Percentiles rank a stretch among this genome's conserved stretches.
These are phyloP conservation scores for Ustilago hordei DNA, from an alignment of 1,284 basidiomycete species.

Conservation along the genomic window DNA sequence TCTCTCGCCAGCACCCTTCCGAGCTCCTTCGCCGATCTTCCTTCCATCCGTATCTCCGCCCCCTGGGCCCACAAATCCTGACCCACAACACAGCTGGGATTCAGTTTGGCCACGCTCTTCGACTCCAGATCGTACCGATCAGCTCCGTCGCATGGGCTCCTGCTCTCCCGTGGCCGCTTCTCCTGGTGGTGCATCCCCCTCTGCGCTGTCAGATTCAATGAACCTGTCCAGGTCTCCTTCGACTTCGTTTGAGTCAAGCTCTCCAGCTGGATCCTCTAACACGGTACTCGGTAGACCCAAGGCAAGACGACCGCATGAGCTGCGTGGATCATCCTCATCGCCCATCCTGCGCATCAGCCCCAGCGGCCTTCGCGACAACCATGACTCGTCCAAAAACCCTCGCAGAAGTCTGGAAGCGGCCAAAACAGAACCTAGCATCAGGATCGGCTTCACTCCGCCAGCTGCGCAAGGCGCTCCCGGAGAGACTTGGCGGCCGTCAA, in stretches of 20 bases:
- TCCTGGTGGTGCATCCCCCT: constrained; percentile 35
- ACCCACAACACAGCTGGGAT: constrained; percentile 57
- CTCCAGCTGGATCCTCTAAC: constrained; percentile 22
- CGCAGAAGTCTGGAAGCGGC: constrained; percentile 39
- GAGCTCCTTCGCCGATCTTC: constrained; percentile 47
- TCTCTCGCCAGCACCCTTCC: constrained; percentile 27
- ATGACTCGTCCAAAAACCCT: constrained; percentile 27
- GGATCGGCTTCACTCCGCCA: constrained; percentile 37
- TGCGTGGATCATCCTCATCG: constrained; percentile 46
- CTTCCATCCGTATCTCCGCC: constrained; percentile 37
- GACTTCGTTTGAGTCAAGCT: constrained; percentile 36
- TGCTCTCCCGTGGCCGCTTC: constrained; percentile 35
- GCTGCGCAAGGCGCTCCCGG: constrained; percentile 3
- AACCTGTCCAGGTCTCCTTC: constrained; percentile 45
- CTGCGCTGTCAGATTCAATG: constrained; percentile 27
- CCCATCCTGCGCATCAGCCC: constrained; percentile 38
- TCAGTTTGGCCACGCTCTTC: constrained; percentile 59
- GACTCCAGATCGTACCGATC: constrained; percentile 39
- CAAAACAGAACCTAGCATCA: constrained; percentile 35
- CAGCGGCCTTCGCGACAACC: constrained; percentile 29
- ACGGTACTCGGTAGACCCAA: constrained; percentile 40
- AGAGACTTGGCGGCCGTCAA: constrained; percentile 12
- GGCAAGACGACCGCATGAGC: constrained; percentile 47
- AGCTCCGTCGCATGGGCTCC: constrained; percentile 43
- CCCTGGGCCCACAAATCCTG: constrained; percentile 37